phyloP scores from a whole-genome alignment of 1,284 basidiomycete species.

The Mycena citricolor region DNA sequence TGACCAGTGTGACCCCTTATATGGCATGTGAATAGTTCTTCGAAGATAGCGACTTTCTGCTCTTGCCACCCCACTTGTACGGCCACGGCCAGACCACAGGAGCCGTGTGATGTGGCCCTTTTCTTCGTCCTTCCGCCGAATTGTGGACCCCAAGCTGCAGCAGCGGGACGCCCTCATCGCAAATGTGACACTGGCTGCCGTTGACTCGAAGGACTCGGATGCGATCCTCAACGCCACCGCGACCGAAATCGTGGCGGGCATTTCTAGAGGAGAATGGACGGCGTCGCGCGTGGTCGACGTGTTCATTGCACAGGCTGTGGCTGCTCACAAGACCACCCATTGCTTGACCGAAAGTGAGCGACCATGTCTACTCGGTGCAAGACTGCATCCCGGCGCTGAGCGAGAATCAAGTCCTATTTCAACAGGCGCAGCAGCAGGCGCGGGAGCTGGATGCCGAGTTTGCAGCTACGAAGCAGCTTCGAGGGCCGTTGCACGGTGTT shows the following conservation, averaged over 20 bases:
- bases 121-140: no score
- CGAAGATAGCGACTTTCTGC: no score
- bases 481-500: slow-evolving; percentile 82
- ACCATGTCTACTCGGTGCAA: slow-evolving; percentile 4
- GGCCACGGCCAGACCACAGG: no score
- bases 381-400: background rate
- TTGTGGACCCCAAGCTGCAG: slow-evolving; percentile 35
- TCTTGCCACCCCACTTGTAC: no score
- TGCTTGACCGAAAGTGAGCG: slow-evolving; percentile 73
- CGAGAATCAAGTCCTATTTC: slow-evolving; percentile 56
- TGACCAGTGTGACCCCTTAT: no score
- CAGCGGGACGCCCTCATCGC: slow-evolving; percentile 33
- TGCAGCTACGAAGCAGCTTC: slow-evolving; percentile 53
- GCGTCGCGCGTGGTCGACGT: slow-evolving; percentile 70
- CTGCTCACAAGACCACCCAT: slow-evolving; percentile 69
- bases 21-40: no score
- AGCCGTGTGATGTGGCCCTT: no score
- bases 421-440: slow-evolving; percentile 63
- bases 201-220: slow-evolving; percentile 7
- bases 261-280: slow-evolving; percentile 68
- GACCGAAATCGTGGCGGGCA: slow-evolving; percentile 59
- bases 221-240: slow-evolving; percentile 35
- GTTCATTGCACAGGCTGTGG: slow-evolving; percentile 65
- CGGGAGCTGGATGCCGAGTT: slow-evolving; percentile 67
- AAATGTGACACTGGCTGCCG: no score